These are phyloP conservation scores for Colletotrichum cuscutae DNA, from an alignment of 2,329 filamentous ascomycete species.

Conservation along the genomic window DNA sequence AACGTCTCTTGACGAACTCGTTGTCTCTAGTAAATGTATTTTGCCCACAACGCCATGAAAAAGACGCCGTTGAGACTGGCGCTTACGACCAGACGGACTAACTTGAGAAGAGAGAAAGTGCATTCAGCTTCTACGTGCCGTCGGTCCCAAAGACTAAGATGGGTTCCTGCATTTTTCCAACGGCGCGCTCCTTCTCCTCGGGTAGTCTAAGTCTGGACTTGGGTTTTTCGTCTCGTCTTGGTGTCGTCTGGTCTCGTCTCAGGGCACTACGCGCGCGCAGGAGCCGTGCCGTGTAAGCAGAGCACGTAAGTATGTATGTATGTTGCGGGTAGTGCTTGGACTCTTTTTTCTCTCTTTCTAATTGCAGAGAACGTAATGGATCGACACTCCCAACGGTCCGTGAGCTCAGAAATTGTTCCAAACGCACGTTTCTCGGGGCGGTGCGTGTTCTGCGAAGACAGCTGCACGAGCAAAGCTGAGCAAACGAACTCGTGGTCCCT, in stretches of 20 bases:
- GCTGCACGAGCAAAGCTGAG: not conserved
- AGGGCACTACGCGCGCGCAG: not conserved
- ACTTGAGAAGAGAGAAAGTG: not conserved
- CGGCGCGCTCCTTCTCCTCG: not conserved
- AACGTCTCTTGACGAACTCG: not conserved
- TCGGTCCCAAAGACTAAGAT: not conserved
- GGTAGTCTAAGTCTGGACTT: slow-evolving; percentile 1
- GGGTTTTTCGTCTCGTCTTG: not conserved
- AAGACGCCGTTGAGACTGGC: not conserved
- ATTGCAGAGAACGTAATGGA: not conserved
- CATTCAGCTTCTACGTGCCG: not conserved
- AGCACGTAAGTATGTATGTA: not conserved
- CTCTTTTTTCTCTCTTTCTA: too few species aligned
- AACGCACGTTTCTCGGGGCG: not conserved
- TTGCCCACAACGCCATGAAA: not conserved
- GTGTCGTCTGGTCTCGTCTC: not conserved
- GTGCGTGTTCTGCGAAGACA: not conserved
- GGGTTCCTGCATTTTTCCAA: slow-evolving; percentile 1
- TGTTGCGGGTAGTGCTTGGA: too few species aligned
- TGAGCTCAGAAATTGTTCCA: not conserved
- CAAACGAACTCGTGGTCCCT: not conserved
- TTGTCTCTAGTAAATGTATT: not conserved
- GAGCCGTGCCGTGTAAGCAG: not conserved
- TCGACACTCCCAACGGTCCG: not conserved
- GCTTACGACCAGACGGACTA: not conserved